Evolutionary conservation across 2,329 filamentous ascomycete species (phyloP).

Genomic region (Scytalidium sp.): DNA sequence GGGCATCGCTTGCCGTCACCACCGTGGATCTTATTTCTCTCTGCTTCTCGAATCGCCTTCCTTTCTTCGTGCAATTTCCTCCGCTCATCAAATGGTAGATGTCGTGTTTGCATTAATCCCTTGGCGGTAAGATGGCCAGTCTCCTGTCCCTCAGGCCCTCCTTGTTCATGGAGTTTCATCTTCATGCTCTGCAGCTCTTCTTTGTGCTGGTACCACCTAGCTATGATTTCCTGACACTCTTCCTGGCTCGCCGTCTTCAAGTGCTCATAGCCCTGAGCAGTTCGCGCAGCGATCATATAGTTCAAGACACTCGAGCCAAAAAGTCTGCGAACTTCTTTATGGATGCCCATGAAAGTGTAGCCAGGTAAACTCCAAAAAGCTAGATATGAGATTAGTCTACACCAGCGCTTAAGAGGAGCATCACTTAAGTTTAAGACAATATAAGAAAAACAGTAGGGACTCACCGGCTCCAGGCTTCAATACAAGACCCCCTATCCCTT

Average conservation of each 20-base stretch:
- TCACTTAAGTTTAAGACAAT: too few species aligned
- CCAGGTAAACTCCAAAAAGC: conserved; percentile 71
- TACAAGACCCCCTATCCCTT: conserved; percentile 77
- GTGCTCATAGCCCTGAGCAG: conserved; percentile 71
- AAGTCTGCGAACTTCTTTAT: conserved; percentile 70
- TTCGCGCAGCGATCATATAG: conserved; percentile 76
- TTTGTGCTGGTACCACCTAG: conserved; percentile 43
- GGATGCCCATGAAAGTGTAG: conserved; percentile 79
- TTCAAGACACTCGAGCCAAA: conserved; percentile 71
- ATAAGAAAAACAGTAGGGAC: conserved; percentile 18
- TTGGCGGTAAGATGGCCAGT: conserved; percentile 26
- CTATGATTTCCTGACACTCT: conserved; percentile 63
- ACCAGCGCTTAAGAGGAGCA: too few species aligned
- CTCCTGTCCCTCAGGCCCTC: conserved; percentile 22
- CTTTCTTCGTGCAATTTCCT: conserved; percentile 48
- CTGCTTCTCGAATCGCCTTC: conserved; percentile 29
- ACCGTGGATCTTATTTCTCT: conserved; percentile 19
- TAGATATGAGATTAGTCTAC: conserved; percentile 15
- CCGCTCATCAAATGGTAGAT: conserved; percentile 47
- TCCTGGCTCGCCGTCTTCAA: conserved; percentile 48
- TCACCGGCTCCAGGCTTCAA: conserved; percentile 78
- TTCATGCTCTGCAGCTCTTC: conserved; percentile 33
- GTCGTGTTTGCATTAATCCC: conserved; percentile 47
- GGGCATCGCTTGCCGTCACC: conserved; percentile 15
- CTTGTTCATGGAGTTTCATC: conserved; percentile 28